Evolutionary conservation across 768 basidiomycete species (phyloP).

Genomic region (Suillus variegatus): DNA sequence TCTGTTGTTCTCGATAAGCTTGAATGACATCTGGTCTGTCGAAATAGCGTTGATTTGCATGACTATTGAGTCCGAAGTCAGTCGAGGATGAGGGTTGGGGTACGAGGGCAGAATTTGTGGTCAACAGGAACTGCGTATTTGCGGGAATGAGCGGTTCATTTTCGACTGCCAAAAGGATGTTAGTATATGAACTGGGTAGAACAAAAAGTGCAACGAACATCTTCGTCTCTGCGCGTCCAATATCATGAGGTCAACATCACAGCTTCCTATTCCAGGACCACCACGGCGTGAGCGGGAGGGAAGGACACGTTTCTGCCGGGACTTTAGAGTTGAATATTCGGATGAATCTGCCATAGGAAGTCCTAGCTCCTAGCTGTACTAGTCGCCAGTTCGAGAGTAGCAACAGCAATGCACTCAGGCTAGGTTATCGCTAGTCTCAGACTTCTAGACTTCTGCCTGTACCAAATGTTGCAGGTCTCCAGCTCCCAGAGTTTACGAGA

Average conservation of each 20-base stretch:
- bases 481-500: neutral
- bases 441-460: neutral
- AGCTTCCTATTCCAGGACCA: conserved; percentile 77
- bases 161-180: conserved; percentile 51
- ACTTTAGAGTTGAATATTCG: conserved; percentile 35
- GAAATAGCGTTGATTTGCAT: conserved; percentile 73
- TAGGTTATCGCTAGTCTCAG: neutral
- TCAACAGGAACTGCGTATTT: conserved; percentile 66
- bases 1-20: conserved; percentile 65
- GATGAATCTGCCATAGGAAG: conserved; percentile 36
- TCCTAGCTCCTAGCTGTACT: neutral
- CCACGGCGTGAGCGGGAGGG: conserved; percentile 81
- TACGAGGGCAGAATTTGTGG: conserved; percentile 63
- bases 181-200: conserved; percentile 13
- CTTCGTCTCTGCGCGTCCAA: conserved; percentile 77
- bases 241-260: conserved; percentile 82
- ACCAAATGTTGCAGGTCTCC: neutral
- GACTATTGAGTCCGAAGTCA: conserved; percentile 50
- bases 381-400: neutral
- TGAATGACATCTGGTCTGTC: conserved; percentile 75
- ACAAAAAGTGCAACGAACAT: conserved; percentile 48
- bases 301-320: conserved; percentile 74
- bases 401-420: neutral
- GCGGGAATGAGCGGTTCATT: conserved; percentile 71
- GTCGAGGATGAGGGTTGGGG: conserved; percentile 40